phyloP scores from a whole-genome alignment of 371 early-diverging fungal genomes.

The Mucor lusitanicus region DNA sequence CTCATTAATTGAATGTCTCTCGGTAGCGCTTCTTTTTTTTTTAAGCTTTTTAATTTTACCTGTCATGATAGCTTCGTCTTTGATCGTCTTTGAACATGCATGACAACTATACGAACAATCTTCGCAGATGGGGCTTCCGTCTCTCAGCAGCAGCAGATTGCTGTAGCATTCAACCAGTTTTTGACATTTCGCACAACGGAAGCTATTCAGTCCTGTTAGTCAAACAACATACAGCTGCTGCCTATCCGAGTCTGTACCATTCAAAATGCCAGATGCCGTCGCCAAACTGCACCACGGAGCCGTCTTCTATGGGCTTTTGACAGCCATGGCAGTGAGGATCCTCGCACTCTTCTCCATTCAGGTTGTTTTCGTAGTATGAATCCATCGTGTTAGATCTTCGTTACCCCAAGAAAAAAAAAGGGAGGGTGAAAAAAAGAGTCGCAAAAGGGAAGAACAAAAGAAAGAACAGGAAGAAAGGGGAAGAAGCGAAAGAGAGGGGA shows the following conservation, averaged over 20 bases:
- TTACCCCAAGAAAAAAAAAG: not conserved
- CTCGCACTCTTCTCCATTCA: constrained; percentile 41
- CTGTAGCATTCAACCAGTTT: constrained; percentile 78
- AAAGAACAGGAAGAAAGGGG: constrained; percentile 5
- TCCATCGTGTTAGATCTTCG: constrained; percentile 18
- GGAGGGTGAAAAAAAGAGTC: no score
- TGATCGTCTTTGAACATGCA: constrained; percentile 78
- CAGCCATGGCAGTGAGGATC: constrained; percentile 79
- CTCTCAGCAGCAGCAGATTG: constrained; percentile 77
- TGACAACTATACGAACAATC: constrained; percentile 88
- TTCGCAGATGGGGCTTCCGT: constrained; percentile 84
- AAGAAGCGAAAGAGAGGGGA: not conserved
- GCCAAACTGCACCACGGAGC: constrained; percentile 83
- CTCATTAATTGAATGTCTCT: not conserved
- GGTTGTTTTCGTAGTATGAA: constrained; percentile 29
- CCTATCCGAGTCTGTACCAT: constrained; percentile 28
- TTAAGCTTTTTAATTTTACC: constrained; percentile 45
- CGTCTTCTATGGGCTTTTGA: constrained; percentile 72
- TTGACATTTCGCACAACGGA: constrained; percentile 78
- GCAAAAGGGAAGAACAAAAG: constrained; percentile 4
- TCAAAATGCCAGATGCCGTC: constrained; percentile 74
- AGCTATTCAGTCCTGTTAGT: constrained; percentile 43
- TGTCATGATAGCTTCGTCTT: constrained; percentile 89
- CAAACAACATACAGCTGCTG: not conserved
- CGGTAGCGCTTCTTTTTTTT: not conserved